Conservation (phyloP, 441 rosid genomes). For the Erodium trifolium region DNA sequence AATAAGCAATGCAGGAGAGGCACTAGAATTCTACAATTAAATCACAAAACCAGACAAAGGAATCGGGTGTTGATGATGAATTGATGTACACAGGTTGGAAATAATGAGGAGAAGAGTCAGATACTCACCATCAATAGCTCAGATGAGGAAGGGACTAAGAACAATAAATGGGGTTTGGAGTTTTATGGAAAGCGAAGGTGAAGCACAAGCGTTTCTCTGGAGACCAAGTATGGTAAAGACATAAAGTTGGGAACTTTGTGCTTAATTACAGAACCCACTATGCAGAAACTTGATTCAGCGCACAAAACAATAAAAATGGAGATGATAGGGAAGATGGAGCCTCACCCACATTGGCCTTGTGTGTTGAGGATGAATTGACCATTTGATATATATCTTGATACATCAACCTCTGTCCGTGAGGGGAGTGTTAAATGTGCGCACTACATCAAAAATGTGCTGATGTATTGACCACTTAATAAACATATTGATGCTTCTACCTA, state of each 20-base stretch:
- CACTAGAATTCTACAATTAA: too few species aligned
- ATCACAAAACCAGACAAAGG: background rate
- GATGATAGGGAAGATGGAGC: background rate
- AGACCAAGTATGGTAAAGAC: slow-evolving; percentile 18
- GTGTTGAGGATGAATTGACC: too few species aligned
- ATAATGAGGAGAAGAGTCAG: slow-evolving; percentile 13
- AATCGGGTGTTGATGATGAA: background rate
- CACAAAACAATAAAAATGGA: background rate
- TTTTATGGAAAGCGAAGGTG: background rate
- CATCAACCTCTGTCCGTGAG: too few species aligned
- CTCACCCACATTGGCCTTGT: too few species aligned
- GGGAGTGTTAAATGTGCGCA: too few species aligned
- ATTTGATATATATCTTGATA: too few species aligned
- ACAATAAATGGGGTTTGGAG: slow-evolving; percentile 20
- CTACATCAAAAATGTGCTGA: too few species aligned
- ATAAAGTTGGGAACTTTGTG: slow-evolving; percentile 17
- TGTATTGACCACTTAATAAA: too few species aligned
- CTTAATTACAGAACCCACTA: slow-evolving; percentile 10
- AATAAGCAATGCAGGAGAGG: background rate
- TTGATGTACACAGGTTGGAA: slow-evolving; percentile 28
- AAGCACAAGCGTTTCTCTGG: slow-evolving; percentile 11
- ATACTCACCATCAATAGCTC: slow-evolving; percentile 18
- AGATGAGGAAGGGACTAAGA: slow-evolving; percentile 21
- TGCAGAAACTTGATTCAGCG: background rate
- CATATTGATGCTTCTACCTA: too few species aligned